Base-by-base conservation (phyloP, 306 rosid species). In the Dryas drummondii region DNA sequence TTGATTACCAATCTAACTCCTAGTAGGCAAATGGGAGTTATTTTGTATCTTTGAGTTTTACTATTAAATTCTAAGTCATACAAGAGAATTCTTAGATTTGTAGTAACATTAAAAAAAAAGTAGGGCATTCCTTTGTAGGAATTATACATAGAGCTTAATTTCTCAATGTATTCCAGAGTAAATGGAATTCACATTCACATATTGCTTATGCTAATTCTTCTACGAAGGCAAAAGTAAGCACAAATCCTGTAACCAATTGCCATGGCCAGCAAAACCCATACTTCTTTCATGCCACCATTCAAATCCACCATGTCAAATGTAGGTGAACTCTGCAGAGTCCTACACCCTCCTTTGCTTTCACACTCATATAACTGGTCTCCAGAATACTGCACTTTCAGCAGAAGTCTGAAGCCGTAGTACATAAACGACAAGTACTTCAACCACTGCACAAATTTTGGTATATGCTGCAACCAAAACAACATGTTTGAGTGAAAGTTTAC, bases 391-490 rank as follows among this genome's bases (percentile, higher is more conserved):
- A 94, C 97, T 61, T 94, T 94, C 14, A 94, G 82, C 0, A 94
- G 90, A 19, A 94, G 88, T 75, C 97, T 86, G 54, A 91, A 94
- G 11, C 98, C 97, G 68, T 91, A 88, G 85, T 85, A 94, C 94
- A 94, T 82, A 86, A 91, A 91, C 2, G 98, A 94, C 51, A 88
- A 13, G 75, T 91, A 90, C 89, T 94, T 94, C 84, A 94, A 68
- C 98, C 98, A 91, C 37, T 76, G 72, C 96, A 90, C 90, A 81
- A 91, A 91, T 78, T 81, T 82, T 10, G 97, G 97, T 81, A 91
- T 91, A 77, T 91, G 98, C 97, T 94, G 94, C 90, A 83, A 76
- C 19, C 66, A 51, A 62, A 61, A 57, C 59, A 55, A 65, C 59
- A 61, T 17, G 48, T 53, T 4, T 32, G 37, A 32, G 37, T 0